Evolutionary conservation across 2,329 filamentous ascomycete genomes (phyloP).

Genomic region (Alternaria postmessia): DNA sequence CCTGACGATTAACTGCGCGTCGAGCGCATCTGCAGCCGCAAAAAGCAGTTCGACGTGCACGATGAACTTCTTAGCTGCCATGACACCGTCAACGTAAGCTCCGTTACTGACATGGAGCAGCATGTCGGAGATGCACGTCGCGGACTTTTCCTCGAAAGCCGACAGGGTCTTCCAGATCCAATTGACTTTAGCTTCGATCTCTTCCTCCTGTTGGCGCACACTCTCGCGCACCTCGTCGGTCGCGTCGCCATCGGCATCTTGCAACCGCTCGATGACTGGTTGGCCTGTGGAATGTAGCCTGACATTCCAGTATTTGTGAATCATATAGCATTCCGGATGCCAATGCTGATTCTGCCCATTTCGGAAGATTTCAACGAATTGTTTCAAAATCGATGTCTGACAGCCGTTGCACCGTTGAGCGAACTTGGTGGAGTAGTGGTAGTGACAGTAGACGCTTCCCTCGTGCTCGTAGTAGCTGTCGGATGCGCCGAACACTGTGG

Average conservation of each 20-base stretch:
- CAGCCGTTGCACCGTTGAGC: slow-evolving; percentile 96
- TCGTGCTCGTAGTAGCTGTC: slow-evolving; percentile 99
- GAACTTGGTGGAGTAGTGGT: slow-evolving; percentile 97
- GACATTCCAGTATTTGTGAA: slow-evolving; percentile 99
- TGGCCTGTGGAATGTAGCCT: slow-evolving; percentile 66
- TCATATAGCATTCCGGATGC: slow-evolving; percentile 99
- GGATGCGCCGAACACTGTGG: slow-evolving; percentile 96
- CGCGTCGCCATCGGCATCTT: slow-evolving; percentile 60
- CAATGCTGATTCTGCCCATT: slow-evolving; percentile 99
- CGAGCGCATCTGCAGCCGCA: slow-evolving; percentile 83
- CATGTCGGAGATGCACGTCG: slow-evolving; percentile 99
- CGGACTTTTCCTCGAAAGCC: slow-evolving; percentile 95
- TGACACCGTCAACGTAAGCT: slow-evolving; percentile 91
- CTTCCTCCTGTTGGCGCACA: slow-evolving; percentile 86
- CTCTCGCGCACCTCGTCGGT: slow-evolving; percentile 74
- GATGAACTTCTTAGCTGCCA: slow-evolving; percentile 96
- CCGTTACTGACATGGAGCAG: slow-evolving; percentile 97
- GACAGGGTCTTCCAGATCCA: slow-evolving; percentile 98
- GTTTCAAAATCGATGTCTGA: slow-evolving; percentile 95
- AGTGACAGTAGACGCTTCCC: slow-evolving; percentile 95
- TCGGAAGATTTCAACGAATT: slow-evolving; percentile 98
- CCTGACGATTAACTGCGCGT: slow-evolving; percentile 72
- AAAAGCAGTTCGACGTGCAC: slow-evolving; percentile 95
- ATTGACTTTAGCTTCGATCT: slow-evolving; percentile 97
- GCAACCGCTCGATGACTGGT: slow-evolving; percentile 47